phyloP scores from a whole-genome alignment of 1,139 yeast genomes.

The Schwanniomyces etchellsii region DNA sequence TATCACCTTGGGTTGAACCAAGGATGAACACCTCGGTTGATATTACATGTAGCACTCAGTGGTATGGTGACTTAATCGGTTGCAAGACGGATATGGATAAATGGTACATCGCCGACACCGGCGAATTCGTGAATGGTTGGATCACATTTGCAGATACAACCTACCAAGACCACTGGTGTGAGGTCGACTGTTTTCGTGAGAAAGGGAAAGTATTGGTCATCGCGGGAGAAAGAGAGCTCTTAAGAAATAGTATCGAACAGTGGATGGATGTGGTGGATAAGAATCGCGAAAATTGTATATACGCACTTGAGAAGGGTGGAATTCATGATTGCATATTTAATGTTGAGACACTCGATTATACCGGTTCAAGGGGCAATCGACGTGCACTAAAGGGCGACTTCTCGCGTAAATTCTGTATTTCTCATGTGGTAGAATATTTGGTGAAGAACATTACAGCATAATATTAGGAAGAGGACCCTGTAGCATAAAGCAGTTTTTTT shows the following conservation, averaged over 20 bases:
- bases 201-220: slow-evolving; percentile 22
- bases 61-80: slow-evolving; percentile 17
- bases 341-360: slow-evolving; percentile 24
- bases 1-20: slow-evolving; percentile 43
- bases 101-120: slow-evolving; percentile 4
- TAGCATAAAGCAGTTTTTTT: too few species aligned
- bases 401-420: slow-evolving; percentile 18
- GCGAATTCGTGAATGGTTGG: slow-evolving; percentile 10
- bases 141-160: slow-evolving; percentile 20
- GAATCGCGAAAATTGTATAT: slow-evolving; percentile 14
- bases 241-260: slow-evolving; percentile 22
- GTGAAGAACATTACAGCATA: slow-evolving; percentile 7
- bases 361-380: slow-evolving; percentile 16
- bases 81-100: slow-evolving; percentile 9
- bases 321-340: slow-evolving; percentile 25
- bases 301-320: slow-evolving; percentile 25
- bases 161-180: slow-evolving; percentile 23
- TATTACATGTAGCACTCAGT: slow-evolving; percentile 18
- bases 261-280: slow-evolving; percentile 14
- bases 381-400: slow-evolving; percentile 23
- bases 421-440: slow-evolving; percentile 10
- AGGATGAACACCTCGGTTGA: slow-evolving; percentile 14
- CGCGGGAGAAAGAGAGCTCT: slow-evolving; percentile 36
- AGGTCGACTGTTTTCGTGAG: slow-evolving; percentile 21
- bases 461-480: too few species aligned